A percentile compares a stretch with the other conserved stretches of the same genome.
Evolutionary conservation across 345 rosid genomes (phyloP).

Genomic region (Populus tremula): DNA sequence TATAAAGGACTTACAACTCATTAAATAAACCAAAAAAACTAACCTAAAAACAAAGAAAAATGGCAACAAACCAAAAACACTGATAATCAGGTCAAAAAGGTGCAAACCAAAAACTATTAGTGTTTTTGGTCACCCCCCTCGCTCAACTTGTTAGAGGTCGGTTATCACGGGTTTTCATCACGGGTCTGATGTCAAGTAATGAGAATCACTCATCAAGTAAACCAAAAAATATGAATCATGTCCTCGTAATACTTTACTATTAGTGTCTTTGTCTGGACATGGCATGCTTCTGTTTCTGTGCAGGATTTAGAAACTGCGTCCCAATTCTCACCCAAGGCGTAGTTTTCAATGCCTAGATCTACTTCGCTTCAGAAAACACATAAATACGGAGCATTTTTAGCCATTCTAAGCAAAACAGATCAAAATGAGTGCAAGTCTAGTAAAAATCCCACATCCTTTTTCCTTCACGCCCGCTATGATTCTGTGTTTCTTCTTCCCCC

Average conservation of each 20-base stretch:
- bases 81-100: not conserved
- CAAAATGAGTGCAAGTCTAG: not conserved
- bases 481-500: slow-evolving; percentile 5
- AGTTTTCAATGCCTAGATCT: not conserved
- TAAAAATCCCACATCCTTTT: not conserved
- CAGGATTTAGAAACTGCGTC: not conserved
- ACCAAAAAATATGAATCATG: not conserved
- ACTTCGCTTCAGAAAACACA: not conserved
- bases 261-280: not conserved
- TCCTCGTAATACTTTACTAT: not conserved
- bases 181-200: not conserved
- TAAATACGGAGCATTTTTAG: not conserved
- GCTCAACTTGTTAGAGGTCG: not conserved
- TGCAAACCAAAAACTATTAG: too few species aligned
- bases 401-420: not conserved
- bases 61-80: too few species aligned
- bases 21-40: too few species aligned
- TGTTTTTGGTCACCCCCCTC: not conserved
- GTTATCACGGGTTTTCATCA: not conserved
- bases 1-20: too few species aligned
- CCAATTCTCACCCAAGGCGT: not conserved
- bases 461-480: not conserved
- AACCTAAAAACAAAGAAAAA: too few species aligned
- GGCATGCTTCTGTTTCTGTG: not conserved
- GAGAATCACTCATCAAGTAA: not conserved